Evolutionary conservation across 2,329 filamentous ascomycete genomes (phyloP).

Genomic region (Penicillium sp.): DNA sequence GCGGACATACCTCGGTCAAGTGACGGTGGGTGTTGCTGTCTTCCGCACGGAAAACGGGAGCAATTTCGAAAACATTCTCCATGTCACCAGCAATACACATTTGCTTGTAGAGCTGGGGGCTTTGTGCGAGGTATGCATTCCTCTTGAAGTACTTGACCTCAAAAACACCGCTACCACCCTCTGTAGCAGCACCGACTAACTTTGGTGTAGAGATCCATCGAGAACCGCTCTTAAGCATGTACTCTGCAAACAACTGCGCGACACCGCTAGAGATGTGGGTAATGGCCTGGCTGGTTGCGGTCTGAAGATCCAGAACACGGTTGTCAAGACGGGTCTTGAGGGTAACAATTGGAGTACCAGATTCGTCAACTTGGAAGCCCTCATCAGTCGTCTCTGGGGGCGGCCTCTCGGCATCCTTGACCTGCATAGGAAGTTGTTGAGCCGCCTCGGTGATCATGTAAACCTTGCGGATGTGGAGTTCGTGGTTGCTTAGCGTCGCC

Average conservation of each 20-base stretch:
- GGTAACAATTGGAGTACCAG: slow-evolving; percentile 70
- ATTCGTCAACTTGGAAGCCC: slow-evolving; percentile 54
- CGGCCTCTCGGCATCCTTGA: slow-evolving; percentile 58
- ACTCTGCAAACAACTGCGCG: slow-evolving; percentile 75
- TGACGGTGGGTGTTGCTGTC: slow-evolving; percentile 71
- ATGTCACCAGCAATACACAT: slow-evolving; percentile 70
- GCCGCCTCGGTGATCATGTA: slow-evolving; percentile 74
- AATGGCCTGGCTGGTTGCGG: slow-evolving; percentile 87
- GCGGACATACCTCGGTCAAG: slow-evolving; percentile 60
- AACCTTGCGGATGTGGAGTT: slow-evolving; percentile 87
- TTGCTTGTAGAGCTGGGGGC: slow-evolving; percentile 70
- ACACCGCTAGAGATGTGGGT: slow-evolving; percentile 72
- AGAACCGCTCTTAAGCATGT: slow-evolving; percentile 75
- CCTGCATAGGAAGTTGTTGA: slow-evolving; percentile 64
- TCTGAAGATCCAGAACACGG: slow-evolving; percentile 88
- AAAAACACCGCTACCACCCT: slow-evolving; percentile 93
- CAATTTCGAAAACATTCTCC: slow-evolving; percentile 68
- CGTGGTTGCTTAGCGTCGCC: slow-evolving; percentile 76
- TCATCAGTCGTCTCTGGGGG: slow-evolving; percentile 52
- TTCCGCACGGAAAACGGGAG: slow-evolving; percentile 70
- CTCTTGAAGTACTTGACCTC: slow-evolving; percentile 86
- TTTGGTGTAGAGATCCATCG: slow-evolving; percentile 87
- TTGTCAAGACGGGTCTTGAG: slow-evolving; percentile 89
- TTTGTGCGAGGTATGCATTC: slow-evolving; percentile 71
- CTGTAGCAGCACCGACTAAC: slow-evolving; percentile 85